These are phyloP conservation scores for Saturnispora ahearnii DNA, from an alignment of 805 yeast genomes.

Conservation along the genomic window DNA sequence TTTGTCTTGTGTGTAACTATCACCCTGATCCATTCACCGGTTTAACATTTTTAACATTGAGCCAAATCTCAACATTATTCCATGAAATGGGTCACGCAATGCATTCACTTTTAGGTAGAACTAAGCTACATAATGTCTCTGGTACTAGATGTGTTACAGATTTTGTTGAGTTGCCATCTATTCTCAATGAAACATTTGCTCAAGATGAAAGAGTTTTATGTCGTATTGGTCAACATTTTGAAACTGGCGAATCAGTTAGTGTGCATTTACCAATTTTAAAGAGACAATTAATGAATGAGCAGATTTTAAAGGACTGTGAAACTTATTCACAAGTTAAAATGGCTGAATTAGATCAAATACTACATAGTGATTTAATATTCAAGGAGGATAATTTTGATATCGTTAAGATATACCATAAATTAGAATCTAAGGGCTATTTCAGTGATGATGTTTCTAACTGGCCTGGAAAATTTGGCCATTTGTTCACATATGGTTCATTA, in stretches of 20 bases:
- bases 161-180: constrained; percentile 93
- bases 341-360: constrained; percentile 78
- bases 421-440: constrained; percentile 52
- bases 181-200: constrained; percentile 92
- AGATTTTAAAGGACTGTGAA: constrained; percentile 57
- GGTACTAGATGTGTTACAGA: constrained; percentile 96
- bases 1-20: constrained; percentile 84
- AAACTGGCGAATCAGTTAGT: constrained; percentile 56
- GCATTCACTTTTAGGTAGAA: constrained; percentile 94
- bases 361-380: constrained; percentile 44
- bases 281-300: constrained; percentile 42
- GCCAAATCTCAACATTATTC: constrained; percentile 87
- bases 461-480: constrained; percentile 92
- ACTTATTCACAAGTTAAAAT: constrained; percentile 79
- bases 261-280: constrained; percentile 32
- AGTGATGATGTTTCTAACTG: constrained; percentile 67
- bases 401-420: constrained; percentile 51
- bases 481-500: constrained; percentile 88
- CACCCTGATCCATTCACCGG: constrained; percentile 26
- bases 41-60: constrained; percentile 50
- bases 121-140: constrained; percentile 79
- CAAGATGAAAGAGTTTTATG: constrained; percentile 67
- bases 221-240: constrained; percentile 62
- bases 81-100: constrained; percentile 99
- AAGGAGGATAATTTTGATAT: constrained; percentile 40